Conservation (phyloP, 1,139 yeast species). For the Candida albicans region DNA sequence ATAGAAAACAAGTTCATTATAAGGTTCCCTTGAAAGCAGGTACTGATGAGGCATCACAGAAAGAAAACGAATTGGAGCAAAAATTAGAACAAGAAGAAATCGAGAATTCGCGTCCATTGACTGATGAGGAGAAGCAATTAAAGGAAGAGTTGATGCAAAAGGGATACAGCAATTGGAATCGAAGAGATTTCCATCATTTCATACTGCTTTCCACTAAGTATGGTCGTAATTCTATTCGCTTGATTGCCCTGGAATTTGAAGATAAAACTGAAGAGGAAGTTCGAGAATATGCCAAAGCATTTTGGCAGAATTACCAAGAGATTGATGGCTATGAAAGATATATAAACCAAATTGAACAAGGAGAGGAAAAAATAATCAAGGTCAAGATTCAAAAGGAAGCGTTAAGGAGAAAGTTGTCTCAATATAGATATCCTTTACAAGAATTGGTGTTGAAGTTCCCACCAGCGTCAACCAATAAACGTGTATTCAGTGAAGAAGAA, state of each 20-base stretch:
- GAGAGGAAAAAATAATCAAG: conserved; percentile 67
- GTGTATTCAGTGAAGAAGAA: conserved; percentile 70
- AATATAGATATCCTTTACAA: conserved; percentile 63
- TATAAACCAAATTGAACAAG: conserved; percentile 66
- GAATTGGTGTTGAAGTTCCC: conserved; percentile 63
- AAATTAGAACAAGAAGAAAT: conserved; percentile 61
- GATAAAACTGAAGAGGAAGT: conserved; percentile 70
- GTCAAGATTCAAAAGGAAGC: conserved; percentile 64
- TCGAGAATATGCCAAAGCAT: conserved; percentile 60
- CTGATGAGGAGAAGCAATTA: conserved; percentile 62
- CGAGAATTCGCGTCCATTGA: conserved; percentile 61
- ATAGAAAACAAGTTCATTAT: conserved; percentile 51
- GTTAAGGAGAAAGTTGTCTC: conserved; percentile 60
- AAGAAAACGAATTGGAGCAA: conserved; percentile 53
- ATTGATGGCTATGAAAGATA: conserved; percentile 75
- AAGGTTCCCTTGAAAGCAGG: conserved; percentile 50
- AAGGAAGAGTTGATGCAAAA: conserved; percentile 55
- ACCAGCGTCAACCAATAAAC: conserved; percentile 54
- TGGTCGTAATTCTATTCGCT: conserved; percentile 63
- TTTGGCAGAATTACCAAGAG: conserved; percentile 64
- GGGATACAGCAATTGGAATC: conserved; percentile 69
- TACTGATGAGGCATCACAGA: conserved; percentile 34
- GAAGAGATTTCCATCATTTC: conserved; percentile 71
- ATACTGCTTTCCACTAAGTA: conserved; percentile 60
- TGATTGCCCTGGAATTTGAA: conserved; percentile 64